Evolutionary conservation across 306 rosid genomes (phyloP).

Genomic region (Oxytropis ochrocephala): DNA sequence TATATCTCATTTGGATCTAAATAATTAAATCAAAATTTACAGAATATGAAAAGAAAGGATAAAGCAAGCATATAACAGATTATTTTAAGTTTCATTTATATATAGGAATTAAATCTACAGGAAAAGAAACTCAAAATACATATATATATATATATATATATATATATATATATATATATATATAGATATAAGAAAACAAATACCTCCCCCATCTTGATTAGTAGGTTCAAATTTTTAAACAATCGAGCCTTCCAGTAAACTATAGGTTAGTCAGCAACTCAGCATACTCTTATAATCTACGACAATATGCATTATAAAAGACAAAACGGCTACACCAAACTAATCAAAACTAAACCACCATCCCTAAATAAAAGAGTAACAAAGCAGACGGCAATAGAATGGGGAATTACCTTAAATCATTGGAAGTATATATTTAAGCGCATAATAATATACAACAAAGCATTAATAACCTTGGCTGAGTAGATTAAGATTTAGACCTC

Average conservation of each 20-base stretch:
- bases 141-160: too few species aligned
- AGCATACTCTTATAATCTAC: neutral
- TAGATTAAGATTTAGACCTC: neutral
- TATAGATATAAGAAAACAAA: neutral
- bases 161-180: too few species aligned
- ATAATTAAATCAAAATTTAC: too few species aligned
- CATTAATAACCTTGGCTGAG: neutral
- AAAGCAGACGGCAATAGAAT: neutral
- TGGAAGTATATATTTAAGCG: neutral
- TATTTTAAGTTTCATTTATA: neutral
- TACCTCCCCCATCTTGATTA: neutral
- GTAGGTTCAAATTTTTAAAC: neutral
- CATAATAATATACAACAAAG: neutral
- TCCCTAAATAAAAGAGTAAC: neutral
- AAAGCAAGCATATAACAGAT: neutral
- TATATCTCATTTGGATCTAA: conserved; percentile 15
- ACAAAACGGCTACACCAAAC: neutral
- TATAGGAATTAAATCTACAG: neutral
- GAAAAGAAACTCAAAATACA: neutral
- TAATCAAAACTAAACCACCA: neutral
- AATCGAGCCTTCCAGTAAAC: neutral
- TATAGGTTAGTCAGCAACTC: neutral
- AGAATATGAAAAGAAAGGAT: too few species aligned
- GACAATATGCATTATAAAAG: neutral
- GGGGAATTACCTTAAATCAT: neutral